These are phyloP conservation scores for Phlyctochytrium planicorne DNA, from an alignment of 192 early-diverging fungal genomes.

Conservation along the genomic window DNA sequence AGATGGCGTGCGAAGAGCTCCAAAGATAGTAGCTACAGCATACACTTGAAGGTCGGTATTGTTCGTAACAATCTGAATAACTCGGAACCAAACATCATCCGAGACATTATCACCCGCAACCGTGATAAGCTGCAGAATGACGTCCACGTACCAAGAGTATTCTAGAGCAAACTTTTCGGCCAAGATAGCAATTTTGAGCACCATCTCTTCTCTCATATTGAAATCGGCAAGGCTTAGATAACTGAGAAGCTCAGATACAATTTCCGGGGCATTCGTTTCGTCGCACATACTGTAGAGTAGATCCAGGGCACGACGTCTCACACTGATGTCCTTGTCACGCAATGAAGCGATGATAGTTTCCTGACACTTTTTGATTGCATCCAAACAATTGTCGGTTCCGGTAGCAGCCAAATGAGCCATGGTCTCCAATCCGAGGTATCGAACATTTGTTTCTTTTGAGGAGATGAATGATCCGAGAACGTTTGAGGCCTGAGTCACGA, in stretches of 20 bases:
- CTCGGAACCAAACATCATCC: constrained; percentile 97
- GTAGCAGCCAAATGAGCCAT: constrained; percentile 84
- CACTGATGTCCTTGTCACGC: constrained; percentile 97
- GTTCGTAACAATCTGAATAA: constrained; percentile 95
- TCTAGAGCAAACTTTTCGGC: constrained; percentile 97
- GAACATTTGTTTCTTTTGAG: constrained; percentile 94
- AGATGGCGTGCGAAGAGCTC: constrained; percentile 80
- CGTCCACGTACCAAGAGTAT: constrained; percentile 98
- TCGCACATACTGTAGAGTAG: constrained; percentile 98
- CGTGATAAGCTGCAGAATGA: constrained; percentile 94
- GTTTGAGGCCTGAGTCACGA: constrained; percentile 78
- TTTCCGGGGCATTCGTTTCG: constrained; percentile 74
- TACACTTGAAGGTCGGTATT: constrained; percentile 95
- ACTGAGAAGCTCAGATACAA: constrained; percentile 89
- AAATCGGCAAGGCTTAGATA: constrained; percentile 88
- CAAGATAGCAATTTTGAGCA: constrained; percentile 97
- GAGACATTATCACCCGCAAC: constrained; percentile 93
- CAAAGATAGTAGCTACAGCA: constrained; percentile 76
- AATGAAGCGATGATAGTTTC: constrained; percentile 85
- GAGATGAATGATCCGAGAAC: constrained; percentile 89
- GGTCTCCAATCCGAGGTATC: constrained; percentile 96
- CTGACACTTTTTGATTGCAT: constrained; percentile 68
- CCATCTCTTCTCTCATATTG: constrained; percentile 94
- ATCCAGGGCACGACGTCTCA: constrained; percentile 91
- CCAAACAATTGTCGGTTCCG: constrained; percentile 73